Percentiles rank a stretch among this genome's conserved stretches.
These are phyloP conservation scores for Pleomassaria siparia DNA, from an alignment of 2,329 filamentous ascomycete species.

Conservation along the genomic window DNA sequence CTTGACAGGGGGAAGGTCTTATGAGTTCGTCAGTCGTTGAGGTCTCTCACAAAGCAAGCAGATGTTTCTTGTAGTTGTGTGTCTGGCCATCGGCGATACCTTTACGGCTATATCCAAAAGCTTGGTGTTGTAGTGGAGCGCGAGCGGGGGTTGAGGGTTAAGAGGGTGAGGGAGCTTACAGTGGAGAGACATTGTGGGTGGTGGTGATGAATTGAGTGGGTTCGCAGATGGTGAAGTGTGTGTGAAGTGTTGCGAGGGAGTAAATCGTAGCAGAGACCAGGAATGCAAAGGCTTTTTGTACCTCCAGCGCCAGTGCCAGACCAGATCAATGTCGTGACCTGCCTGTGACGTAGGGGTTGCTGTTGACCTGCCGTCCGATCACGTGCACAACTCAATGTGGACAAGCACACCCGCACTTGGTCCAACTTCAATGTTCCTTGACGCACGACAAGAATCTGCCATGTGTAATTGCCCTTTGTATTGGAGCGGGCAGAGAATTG, in stretches of 20 bases:
- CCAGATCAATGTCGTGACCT: slow-evolving; percentile 21
- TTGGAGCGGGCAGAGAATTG: neutral
- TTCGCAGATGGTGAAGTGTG: slow-evolving; percentile 7
- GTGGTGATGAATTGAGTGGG: slow-evolving; percentile 13
- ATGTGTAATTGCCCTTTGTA: too few relatives aligned
- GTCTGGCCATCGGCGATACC: neutral
- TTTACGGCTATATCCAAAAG: neutral
- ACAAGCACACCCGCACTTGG: neutral
- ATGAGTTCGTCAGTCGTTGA: slow-evolving; percentile 16
- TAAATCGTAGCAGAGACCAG: slow-evolving; percentile 17
- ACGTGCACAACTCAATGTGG: slow-evolving; percentile 5
- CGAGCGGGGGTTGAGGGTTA: neutral
- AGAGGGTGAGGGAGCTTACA: slow-evolving; percentile 50
- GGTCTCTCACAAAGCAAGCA: neutral
- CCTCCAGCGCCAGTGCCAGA: slow-evolving; percentile 8
- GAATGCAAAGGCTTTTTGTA: slow-evolving; percentile 39
- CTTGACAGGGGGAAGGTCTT: slow-evolving; percentile 85
- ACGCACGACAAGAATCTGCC: neutral
- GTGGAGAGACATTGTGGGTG: slow-evolving; percentile 59
- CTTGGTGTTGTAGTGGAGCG: neutral
- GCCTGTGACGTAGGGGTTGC: slow-evolving; percentile 31
- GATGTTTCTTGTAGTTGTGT: neutral
- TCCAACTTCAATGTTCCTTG: neutral
- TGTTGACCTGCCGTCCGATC: slow-evolving; percentile 15
- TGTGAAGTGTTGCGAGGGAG: slow-evolving; percentile 7